Base-by-base conservation (phyloP, 164 flowering plant genomes). In the Chimonanthus salicifolius region DNA sequence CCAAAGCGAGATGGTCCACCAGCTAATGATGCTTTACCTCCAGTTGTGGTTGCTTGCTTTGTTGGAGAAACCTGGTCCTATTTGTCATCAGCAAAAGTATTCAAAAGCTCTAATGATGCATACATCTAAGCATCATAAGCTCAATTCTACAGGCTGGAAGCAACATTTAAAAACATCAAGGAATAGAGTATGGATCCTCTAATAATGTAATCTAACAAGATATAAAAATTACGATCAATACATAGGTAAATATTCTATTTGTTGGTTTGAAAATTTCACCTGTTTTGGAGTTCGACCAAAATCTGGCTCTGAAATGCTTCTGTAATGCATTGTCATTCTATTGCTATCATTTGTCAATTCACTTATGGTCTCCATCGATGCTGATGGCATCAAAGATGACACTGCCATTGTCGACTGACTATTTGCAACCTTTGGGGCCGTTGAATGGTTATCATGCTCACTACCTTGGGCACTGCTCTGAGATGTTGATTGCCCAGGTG, bases 251-350 rank as follows among this genome's bases (percentile, higher is more conserved):
- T 3, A 16, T 45, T 68, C 33, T 4, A 60, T 10, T 21, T 47
- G 15, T 33, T 11, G 49, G 11, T 3, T 33, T 6, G 16, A 9
- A 60, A 68, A 71, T 4, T 13, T 33, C 49, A 91, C 97, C 92
- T 91, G 89, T 82, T 83, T 85, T 13, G 91, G 91, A 70, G 77
- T 88, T 84, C 92, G 84, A 72, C 96, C 91, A 80, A 96, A 83
- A 74, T 92, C 90, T 62, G 99, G 99, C 85, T 96, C 99, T 20
- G 99, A 96, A 81, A 86, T 85, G 87, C 99, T 95, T 81, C 98
- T 86, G 75, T 84, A 88, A 69, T 81, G 86, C 82, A 78, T 80
- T 65, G 82, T 72, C 87, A 73, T 82, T 81, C 78, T 83, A 78
- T 71, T 85, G 58, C 77, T 77, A 77, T 82, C 90, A 72, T 82